These are phyloP conservation scores for Ceratobasidium sp. DNA, from an alignment of 1,284 basidiomycete genomes.

Conservation along the genomic window DNA sequence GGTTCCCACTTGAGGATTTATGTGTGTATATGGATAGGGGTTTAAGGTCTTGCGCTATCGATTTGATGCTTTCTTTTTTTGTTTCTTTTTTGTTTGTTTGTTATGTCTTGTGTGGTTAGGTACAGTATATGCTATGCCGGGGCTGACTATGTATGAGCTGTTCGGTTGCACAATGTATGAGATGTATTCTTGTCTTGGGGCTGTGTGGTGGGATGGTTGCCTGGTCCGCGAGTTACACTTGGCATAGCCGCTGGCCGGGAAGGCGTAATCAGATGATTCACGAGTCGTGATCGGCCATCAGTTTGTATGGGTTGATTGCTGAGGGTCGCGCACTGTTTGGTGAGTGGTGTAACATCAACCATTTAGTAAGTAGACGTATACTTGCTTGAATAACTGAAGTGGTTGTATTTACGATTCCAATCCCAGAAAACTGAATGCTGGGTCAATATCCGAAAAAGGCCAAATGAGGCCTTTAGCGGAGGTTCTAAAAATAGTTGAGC, in stretches of 20 bases:
- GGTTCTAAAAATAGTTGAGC: constrained; percentile 7
- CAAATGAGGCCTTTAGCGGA: background rate
- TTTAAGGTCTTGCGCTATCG: background rate
- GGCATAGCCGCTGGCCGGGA: background rate
- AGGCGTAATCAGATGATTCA: background rate
- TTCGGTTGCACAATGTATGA: background rate
- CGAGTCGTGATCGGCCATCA: background rate
- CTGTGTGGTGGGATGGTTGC: background rate
- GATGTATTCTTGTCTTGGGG: background rate
- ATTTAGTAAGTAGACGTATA: too few relatives aligned
- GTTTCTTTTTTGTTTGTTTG: background rate
- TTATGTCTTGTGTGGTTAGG: background rate
- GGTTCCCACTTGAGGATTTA: background rate
- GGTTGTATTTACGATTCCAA: background rate
- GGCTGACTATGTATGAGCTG: background rate
- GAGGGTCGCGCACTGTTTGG: too few relatives aligned
- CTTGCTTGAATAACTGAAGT: too few relatives aligned
- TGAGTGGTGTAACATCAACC: too few relatives aligned
- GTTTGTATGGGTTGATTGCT: background rate
- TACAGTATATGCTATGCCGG: background rate
- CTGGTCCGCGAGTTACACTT: too few relatives aligned
- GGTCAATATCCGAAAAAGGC: background rate
- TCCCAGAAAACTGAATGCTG: background rate
- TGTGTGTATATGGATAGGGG: background rate
- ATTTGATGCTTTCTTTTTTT: constrained; percentile 1